Evolutionary conservation across 2,329 filamentous ascomycete genomes (phyloP).

Genomic region (Phyllosticta citrichinensis): DNA sequence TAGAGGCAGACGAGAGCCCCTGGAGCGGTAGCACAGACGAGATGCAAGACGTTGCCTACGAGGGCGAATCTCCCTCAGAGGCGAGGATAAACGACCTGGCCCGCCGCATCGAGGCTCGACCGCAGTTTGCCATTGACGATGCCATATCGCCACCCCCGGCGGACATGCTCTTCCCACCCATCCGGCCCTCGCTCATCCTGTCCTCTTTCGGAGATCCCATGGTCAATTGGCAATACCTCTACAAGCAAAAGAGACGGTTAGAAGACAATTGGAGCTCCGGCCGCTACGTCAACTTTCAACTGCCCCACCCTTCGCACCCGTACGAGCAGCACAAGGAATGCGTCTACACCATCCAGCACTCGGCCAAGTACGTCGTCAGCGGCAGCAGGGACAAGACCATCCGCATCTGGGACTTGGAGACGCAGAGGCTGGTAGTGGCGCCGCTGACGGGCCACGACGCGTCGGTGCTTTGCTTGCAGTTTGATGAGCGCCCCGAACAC

Average conservation of each 20-base stretch:
- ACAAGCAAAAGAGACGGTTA: constrained; percentile 72
- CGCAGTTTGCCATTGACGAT: constrained; percentile 9
- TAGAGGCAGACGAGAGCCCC: constrained; percentile 36
- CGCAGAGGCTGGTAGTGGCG: constrained; percentile 62
- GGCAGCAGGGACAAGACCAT: constrained; percentile 84
- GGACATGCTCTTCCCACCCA: constrained; percentile 16
- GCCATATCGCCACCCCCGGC: constrained; percentile 5
- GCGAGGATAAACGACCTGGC: constrained; percentile 7
- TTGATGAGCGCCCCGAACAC: constrained; percentile 77
- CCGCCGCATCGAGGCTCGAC: constrained; percentile 2
- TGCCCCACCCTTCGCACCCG: constrained; percentile 72
- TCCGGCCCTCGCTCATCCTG: constrained; percentile 24
- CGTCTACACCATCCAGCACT: constrained; percentile 90
- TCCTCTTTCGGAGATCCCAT: constrained; percentile 40
- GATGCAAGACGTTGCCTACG: constrained; percentile 29
- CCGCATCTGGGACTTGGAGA: constrained; percentile 82
- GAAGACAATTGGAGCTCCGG: constrained; percentile 89
- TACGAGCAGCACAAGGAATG: constrained; percentile 84
- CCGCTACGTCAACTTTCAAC: constrained; percentile 74
- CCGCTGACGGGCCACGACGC: constrained; percentile 69
- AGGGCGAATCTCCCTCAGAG: constrained; percentile 10
- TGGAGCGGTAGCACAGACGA: constrained; percentile 19
- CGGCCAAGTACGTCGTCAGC: constrained; percentile 76
- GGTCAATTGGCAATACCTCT: constrained; percentile 88
- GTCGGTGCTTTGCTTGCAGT: constrained; percentile 90